Conservation (phyloP, 768 basidiomycete species). For the Amanita fuliginea region DNA sequence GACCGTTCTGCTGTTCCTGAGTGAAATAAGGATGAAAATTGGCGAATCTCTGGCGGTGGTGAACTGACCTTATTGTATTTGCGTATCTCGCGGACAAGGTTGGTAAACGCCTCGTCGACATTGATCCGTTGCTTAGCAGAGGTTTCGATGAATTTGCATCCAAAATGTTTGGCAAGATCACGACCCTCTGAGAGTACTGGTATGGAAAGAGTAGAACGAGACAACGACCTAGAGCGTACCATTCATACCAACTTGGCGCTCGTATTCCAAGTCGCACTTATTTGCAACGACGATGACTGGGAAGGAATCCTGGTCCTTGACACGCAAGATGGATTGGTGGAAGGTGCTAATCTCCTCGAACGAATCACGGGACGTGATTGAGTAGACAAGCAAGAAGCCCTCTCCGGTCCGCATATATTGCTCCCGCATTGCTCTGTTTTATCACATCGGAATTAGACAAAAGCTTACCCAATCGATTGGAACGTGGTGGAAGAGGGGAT, state of each 20-base stretch:
- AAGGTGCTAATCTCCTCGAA: conserved; percentile 96
- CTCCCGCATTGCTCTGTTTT: conserved; percentile 86
- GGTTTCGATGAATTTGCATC: conserved; percentile 91
- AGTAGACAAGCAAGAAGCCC: conserved; percentile 95
- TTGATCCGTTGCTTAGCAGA: conserved; percentile 96
- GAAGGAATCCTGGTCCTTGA: conserved; percentile 93
- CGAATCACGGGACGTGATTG: conserved; percentile 94
- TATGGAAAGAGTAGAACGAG: background rate
- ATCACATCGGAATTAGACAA: background rate
- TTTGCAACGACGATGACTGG: conserved; percentile 97
- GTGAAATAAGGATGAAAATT: conserved; percentile 5
- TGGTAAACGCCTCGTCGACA: conserved; percentile 91
- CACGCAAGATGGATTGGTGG: conserved; percentile 92
- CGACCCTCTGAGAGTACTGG: conserved; percentile 66
- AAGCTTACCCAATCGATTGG: background rate
- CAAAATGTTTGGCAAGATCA: conserved; percentile 90
- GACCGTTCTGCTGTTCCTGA: conserved; percentile 72
- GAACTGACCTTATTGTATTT: conserved; percentile 78
- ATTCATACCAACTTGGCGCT: conserved; percentile 92
- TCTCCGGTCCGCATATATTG: conserved; percentile 99
- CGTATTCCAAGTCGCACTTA: conserved; percentile 93
- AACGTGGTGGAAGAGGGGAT: background rate
- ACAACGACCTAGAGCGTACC: conserved; percentile 36
- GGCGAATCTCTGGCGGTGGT: background rate
- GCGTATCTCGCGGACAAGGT: conserved; percentile 88